Base-by-base conservation (phyloP, 257 asterid genomes). In the Solanum bulbocastanum region DNA sequence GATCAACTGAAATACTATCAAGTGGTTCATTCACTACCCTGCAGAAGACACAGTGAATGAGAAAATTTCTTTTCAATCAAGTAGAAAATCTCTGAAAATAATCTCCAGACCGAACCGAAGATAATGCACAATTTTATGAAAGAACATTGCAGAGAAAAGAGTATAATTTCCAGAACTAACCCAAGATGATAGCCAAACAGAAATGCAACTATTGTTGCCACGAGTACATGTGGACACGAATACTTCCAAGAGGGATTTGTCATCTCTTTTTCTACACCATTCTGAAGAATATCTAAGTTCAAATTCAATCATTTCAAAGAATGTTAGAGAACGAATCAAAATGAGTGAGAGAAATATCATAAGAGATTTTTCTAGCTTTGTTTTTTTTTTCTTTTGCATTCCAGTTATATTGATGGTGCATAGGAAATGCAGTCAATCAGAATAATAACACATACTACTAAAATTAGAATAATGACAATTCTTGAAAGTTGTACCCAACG, bases 1-100 rank as follows among this genome's bases (percentile, higher is more conserved):
- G 98, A 90, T 95, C 98, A 33, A 83, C 79, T n/a, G 99, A 93
- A 87, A 96, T 96, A 74, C 91, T 90, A 94, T 96, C 99, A 69
- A 96, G 98, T 27, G 99, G 98, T 92, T 95, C 99, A 85, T 96
- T 96, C 52, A 96, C 98, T 85, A 96, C 98, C 86, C 99, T 95
- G 95, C 71, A 73, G 72, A 88, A 22, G 79, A 83, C 84, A 58
- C 25, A 83, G 37, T 35, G 44, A 44, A 33, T 10, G 22, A 42
- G 42, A 85, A 18, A 42, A 42, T 23, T 36, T 35, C 12, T 84
- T 76, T 40, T 73, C 84, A 87, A 79, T 85, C 69, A 84, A 52
- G 23, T 6, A 72, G 69, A 86, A 86, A 68, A 16, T 18, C 11
- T 73, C 74, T 36, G 62, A 39, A 71, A 52, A 15, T 22, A 84